Percentiles rank a stretch among this genome's conserved stretches.
These are phyloP conservation scores for Cymbidium sinense DNA, from an alignment of 106 monocot species.

Conservation along the genomic window DNA sequence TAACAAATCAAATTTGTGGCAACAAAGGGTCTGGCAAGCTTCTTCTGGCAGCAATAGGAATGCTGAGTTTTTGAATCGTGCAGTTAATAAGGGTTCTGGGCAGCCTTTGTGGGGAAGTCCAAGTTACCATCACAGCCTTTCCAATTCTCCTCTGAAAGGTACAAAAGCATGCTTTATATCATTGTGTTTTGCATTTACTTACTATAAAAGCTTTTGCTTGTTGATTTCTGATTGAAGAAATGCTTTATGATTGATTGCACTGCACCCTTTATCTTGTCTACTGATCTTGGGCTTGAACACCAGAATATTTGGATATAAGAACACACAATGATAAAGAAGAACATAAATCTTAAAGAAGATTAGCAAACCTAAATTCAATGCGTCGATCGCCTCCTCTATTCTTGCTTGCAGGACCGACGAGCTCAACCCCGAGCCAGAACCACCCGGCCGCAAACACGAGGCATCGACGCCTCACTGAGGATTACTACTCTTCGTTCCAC, in stretches of 20 bases:
- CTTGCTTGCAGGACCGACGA: slow-evolving; percentile 30
- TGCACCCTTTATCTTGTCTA: no score
- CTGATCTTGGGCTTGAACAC: no score
- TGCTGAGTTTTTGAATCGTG: slow-evolving; percentile 62
- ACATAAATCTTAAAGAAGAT: no score
- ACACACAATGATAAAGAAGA: no score
- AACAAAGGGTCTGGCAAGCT: slow-evolving; percentile 27
- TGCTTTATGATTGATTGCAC: no score
- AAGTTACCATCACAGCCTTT: slow-evolving; percentile 25
- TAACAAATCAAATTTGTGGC: slow-evolving; percentile 30
- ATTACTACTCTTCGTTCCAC: slow-evolving; percentile 87
- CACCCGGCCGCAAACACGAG: not conserved
- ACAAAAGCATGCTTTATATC: not conserved
- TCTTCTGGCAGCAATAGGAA: slow-evolving; percentile 29
- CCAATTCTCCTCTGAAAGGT: slow-evolving; percentile 44
- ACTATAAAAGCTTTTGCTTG: no score
- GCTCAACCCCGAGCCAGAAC: slow-evolving; percentile 1
- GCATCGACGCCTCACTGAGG: slow-evolving; percentile 13
- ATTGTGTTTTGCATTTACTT: no score
- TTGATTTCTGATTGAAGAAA: no score
- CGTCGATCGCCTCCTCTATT: no score
- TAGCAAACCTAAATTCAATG: no score
- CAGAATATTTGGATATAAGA: no score
- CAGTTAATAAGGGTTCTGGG: slow-evolving; percentile 18
- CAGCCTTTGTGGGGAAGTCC: slow-evolving; percentile 18